Evolutionary conservation across 257 asterid species (phyloP).

Genomic region (Salvia splendens): DNA sequence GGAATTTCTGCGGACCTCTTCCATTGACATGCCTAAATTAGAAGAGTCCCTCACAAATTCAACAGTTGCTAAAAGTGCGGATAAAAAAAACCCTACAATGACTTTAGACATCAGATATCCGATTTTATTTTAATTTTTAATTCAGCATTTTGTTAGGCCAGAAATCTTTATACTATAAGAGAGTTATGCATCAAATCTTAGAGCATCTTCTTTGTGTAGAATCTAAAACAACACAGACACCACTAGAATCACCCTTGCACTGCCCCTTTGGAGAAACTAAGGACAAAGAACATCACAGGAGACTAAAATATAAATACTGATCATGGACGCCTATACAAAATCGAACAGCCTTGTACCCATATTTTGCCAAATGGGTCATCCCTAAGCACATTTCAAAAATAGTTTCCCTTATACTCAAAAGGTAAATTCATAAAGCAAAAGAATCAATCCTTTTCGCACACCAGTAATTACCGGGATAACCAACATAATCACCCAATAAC

Average conservation of each 20-base stretch:
- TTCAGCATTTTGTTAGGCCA: neutral
- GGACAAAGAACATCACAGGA: neutral
- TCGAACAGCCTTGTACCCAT: neutral
- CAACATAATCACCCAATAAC: neutral
- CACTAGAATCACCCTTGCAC: conserved; percentile 4
- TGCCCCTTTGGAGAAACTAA: neutral
- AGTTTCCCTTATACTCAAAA: neutral
- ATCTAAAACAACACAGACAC: neutral
- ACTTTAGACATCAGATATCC: neutral
- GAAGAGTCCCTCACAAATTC: neutral
- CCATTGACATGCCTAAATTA: neutral
- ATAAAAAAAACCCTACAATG: neutral
- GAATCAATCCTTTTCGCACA: neutral
- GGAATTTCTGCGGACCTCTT: neutral
- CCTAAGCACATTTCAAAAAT: neutral
- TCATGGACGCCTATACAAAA: neutral
- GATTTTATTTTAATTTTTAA: neutral
- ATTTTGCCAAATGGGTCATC: conserved; percentile 23
- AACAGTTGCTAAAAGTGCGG: neutral
- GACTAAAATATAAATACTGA: conserved; percentile 4
- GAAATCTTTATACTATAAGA: neutral
- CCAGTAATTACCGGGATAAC: neutral
- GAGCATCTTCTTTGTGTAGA: neutral
- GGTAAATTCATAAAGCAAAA: neutral
- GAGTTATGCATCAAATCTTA: conserved; percentile 7